Percentiles rank a stretch among this genome's conserved stretches.
Conservation (phyloP, 2,329 filamentous ascomycete genomes). For the Botrytis pseudocinerea region DNA sequence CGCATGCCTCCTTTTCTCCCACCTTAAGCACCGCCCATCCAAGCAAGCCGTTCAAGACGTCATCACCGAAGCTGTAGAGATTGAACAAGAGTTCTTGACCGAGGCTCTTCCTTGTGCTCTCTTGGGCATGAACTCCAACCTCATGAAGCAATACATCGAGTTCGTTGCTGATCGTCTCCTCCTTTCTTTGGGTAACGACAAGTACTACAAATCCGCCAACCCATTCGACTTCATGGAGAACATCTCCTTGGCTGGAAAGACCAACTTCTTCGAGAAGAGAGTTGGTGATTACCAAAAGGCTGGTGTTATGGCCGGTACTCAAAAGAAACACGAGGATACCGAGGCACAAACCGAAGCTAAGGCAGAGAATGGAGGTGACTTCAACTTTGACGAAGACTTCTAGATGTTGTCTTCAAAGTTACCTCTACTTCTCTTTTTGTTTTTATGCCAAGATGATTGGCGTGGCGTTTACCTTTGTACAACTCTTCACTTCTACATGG, state of each 20-base stretch:
- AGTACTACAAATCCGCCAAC: constrained; percentile 89
- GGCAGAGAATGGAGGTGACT: constrained; percentile 70
- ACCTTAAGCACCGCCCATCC: constrained; percentile 87
- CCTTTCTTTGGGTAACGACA: constrained; percentile 88
- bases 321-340: constrained; percentile 63
- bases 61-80: constrained; percentile 89
- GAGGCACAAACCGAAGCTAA: constrained; percentile 51
- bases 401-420: constrained; percentile 51
- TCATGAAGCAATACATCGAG: constrained; percentile 99
- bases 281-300: constrained; percentile 99
- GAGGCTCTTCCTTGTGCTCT: constrained; percentile 91
- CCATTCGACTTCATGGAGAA: constrained; percentile 99
- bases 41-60: constrained; percentile 80
- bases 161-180: constrained; percentile 97
- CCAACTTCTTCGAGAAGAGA: constrained; percentile 99
- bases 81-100: constrained; percentile 97
- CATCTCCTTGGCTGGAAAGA: constrained; percentile 98
- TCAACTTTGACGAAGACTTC: constrained; percentile 96
- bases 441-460: constrained; percentile 26
- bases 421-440: constrained; percentile 24
- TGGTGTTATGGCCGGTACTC: constrained; percentile 92
- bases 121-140: constrained; percentile 92
- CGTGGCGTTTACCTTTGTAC: constrained; percentile 27
- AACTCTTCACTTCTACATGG: constrained; percentile 25
- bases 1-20: constrained; percentile 95